These are phyloP conservation scores for Leccinum variicolor DNA, from an alignment of 768 basidiomycete genomes.

Conservation along the genomic window DNA sequence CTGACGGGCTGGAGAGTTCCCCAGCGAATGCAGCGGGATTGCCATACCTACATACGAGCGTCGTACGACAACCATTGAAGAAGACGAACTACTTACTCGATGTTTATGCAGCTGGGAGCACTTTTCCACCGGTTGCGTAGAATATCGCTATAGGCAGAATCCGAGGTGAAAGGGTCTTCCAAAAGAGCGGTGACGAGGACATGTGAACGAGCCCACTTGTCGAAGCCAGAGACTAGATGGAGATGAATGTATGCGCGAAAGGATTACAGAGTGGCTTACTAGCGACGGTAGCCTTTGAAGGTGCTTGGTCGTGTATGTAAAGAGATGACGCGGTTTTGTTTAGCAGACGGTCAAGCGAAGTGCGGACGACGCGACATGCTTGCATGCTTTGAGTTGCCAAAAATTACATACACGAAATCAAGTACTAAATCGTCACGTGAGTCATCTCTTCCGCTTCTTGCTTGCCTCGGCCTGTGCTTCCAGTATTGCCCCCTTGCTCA, in stretches of 20 bases:
- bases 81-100: slow-evolving; percentile 22
- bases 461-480: slow-evolving; percentile 51
- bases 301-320: slow-evolving; percentile 19
- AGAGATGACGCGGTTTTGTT: slow-evolving; percentile 43
- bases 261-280: slow-evolving; percentile 36
- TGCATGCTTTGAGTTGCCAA: slow-evolving; percentile 18
- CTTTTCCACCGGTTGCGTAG: slow-evolving; percentile 51
- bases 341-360: slow-evolving; percentile 28
- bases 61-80: neutral
- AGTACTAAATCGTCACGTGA: slow-evolving; percentile 18
- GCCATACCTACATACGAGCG: slow-evolving; percentile 18
- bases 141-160: slow-evolving; percentile 38
- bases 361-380: slow-evolving; percentile 10
- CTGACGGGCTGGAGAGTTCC: slow-evolving; percentile 42
- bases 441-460: slow-evolving; percentile 19
- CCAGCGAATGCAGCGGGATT: slow-evolving; percentile 16
- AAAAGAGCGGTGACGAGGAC: slow-evolving; percentile 69
- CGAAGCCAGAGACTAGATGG: slow-evolving; percentile 54
- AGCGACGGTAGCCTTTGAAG: slow-evolving; percentile 42
- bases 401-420: neutral
- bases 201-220: slow-evolving; percentile 49
- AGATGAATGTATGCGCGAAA: slow-evolving; percentile 1
- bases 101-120: slow-evolving; percentile 19
- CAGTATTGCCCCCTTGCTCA: slow-evolving; percentile 74
- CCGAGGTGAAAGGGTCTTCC: slow-evolving; percentile 65